phyloP scores from a whole-genome alignment of 2,329 filamentous ascomycete species.

The Pseudogymnoascus sp. region DNA sequence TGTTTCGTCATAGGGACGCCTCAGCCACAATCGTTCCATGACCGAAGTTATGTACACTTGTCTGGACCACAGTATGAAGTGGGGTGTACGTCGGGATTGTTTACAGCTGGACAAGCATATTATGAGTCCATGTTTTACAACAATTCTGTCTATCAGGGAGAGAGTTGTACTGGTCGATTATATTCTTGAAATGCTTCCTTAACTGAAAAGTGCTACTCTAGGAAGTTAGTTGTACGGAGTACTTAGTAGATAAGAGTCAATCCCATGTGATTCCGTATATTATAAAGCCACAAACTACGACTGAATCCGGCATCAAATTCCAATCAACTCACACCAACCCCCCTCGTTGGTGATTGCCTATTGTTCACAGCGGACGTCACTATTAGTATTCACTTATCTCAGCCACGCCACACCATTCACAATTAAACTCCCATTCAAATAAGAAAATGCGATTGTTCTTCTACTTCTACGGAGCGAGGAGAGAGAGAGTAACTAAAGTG shows the following conservation, averaged over 20 bases:
- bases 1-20: conserved; percentile 1
- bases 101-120: conserved; percentile 1
- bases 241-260: neutral
- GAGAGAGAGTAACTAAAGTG: neutral
- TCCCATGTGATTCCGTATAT: neutral
- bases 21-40: neutral
- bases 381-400: neutral
- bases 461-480: conserved; percentile 6
- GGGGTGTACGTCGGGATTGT: neutral
- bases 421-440: neutral
- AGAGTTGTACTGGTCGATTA: neutral
- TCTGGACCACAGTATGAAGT: neutral
- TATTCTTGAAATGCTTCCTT: neutral
- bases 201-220: neutral
- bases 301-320: neutral
- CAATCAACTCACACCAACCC: neutral
- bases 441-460: neutral
- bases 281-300: neutral
- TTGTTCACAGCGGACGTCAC: neutral
- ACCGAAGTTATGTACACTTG: neutral
- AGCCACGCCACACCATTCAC: neutral
- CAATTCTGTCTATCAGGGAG: neutral
- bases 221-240: neutral
- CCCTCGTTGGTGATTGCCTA: neutral
- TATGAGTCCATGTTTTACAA: neutral